These are phyloP conservation scores for Podaxis sp. DNA, from an alignment of 768 basidiomycete genomes.

Conservation along the genomic window DNA sequence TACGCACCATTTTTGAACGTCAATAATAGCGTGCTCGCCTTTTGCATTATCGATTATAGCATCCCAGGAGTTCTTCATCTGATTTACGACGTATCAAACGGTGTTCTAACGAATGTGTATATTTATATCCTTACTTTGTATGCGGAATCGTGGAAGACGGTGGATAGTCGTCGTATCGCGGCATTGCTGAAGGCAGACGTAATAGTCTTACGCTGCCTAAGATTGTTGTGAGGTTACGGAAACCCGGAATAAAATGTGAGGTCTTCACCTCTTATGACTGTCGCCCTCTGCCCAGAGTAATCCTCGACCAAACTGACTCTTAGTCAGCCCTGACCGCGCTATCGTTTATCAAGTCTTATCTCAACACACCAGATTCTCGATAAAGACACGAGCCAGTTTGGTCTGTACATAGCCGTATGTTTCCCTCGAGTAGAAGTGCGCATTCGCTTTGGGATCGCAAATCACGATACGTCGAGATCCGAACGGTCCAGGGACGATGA, in stretches of 20 bases:
- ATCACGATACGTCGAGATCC: constrained; percentile 36
- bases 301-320: constrained; percentile 37
- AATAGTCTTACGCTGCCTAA: constrained; percentile 49
- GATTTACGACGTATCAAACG: neutral
- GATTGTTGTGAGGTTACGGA: neutral
- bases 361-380: constrained; percentile 37
- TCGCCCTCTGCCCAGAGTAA: constrained; percentile 44
- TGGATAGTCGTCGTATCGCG: constrained; percentile 44
- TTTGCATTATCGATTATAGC: constrained; percentile 27
- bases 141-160: constrained; percentile 50
- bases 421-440: constrained; percentile 51
- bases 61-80: constrained; percentile 36
- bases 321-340: neutral
- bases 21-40: constrained; percentile 31
- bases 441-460: constrained; percentile 49
- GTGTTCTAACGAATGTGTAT: neutral
- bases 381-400: constrained; percentile 30
- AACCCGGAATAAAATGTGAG: neutral
- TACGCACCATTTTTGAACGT: constrained; percentile 47
- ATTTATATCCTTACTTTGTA: constrained; percentile 40
- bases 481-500: constrained; percentile 35
- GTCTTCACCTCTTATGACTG: constrained; percentile 41
- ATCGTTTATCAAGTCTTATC: neutral
- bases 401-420: constrained; percentile 48
- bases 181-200: constrained; percentile 54